A percentile compares a stretch with the other conserved stretches of the same genome.
These are phyloP conservation scores for Maudiozyma turicensis DNA, from an alignment of 805 yeast genomes.

Conservation along the genomic window DNA sequence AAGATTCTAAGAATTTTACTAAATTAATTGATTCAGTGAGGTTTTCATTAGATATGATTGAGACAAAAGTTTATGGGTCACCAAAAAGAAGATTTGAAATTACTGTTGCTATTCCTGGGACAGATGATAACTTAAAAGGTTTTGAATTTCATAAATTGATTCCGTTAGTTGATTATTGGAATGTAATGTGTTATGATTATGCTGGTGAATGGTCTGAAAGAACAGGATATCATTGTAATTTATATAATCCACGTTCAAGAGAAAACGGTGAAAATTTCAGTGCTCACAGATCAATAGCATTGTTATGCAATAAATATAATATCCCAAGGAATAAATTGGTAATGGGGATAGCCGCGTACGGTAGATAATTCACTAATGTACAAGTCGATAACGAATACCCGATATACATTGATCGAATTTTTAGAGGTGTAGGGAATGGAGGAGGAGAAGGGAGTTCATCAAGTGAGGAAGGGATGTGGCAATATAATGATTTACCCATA, in stretches of 20 bases:
- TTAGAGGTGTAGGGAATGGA: constrained; percentile 32
- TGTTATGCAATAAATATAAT: constrained; percentile 33
- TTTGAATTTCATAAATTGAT: constrained; percentile 49
- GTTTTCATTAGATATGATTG: constrained; percentile 32
- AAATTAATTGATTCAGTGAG: constrained; percentile 36
- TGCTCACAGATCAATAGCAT: constrained; percentile 39
- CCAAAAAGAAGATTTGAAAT: constrained; percentile 33
- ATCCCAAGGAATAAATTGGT: constrained; percentile 44
- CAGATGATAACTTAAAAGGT: constrained; percentile 34
- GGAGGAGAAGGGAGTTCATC: constrained; percentile 37
- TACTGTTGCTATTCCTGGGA: constrained; percentile 73
- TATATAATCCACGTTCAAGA: constrained; percentile 26
- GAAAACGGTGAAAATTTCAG: constrained; percentile 25
- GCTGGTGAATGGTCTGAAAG: constrained; percentile 63
- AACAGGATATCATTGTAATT: constrained; percentile 63
- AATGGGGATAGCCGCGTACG: constrained; percentile 86
- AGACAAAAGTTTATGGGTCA: constrained; percentile 19
- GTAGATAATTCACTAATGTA: constrained; percentile 43
- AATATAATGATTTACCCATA: constrained; percentile 47
- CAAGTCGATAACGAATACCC: constrained; percentile 22
- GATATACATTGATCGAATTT: constrained; percentile 30
- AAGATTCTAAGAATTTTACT: constrained; percentile 38
- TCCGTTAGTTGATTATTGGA: constrained; percentile 55
- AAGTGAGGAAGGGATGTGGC: constrained; percentile 43
- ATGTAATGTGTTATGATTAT: constrained; percentile 87